phyloP scores from a whole-genome alignment of 2,329 filamentous ascomycete genomes.

The Fusarium neocosmosporiellum region DNA sequence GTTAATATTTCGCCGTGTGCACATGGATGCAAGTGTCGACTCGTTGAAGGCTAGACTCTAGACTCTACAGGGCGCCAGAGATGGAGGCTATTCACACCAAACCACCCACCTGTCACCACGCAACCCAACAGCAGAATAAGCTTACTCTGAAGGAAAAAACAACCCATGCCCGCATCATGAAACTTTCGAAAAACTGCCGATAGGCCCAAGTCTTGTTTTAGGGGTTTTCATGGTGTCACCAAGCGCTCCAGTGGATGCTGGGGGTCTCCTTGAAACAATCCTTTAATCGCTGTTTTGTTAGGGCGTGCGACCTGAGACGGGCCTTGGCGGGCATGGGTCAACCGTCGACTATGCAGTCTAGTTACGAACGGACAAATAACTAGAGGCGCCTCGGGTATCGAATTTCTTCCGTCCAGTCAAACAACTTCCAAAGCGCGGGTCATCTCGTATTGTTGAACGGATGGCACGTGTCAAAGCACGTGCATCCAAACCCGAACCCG shows the following conservation, averaged over 20 bases:
- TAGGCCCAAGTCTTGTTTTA: background rate
- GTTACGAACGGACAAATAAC: background rate
- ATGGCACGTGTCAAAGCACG: slow-evolving; percentile 1
- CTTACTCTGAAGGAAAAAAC: background rate
- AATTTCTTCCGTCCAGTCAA: slow-evolving; percentile 8
- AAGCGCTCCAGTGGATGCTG: background rate
- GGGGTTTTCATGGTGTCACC: background rate
- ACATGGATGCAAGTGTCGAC: background rate
- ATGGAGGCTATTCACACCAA: background rate
- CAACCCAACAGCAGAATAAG: background rate
- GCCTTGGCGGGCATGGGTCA: slow-evolving; percentile 6
- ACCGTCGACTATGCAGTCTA: background rate
- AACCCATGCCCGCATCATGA: background rate
- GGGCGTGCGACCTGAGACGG: slow-evolving; percentile 1
- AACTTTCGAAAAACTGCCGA: background rate
- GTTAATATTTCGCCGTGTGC: background rate
- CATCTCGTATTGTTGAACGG: background rate
- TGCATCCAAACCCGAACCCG: background rate
- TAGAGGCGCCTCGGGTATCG: background rate
- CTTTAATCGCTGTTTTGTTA: slow-evolving; percentile 8
- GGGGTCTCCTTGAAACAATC: slow-evolving; percentile 14
- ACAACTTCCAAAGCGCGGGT: background rate
- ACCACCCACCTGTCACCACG: background rate
- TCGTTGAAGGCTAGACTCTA: background rate
- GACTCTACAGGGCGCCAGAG: background rate